A percentile compares a stretch with the other conserved stretches of the same genome.
These are phyloP conservation scores for Phycomyces nitens DNA, from an alignment of 192 early-diverging fungal genomes.

Conservation along the genomic window DNA sequence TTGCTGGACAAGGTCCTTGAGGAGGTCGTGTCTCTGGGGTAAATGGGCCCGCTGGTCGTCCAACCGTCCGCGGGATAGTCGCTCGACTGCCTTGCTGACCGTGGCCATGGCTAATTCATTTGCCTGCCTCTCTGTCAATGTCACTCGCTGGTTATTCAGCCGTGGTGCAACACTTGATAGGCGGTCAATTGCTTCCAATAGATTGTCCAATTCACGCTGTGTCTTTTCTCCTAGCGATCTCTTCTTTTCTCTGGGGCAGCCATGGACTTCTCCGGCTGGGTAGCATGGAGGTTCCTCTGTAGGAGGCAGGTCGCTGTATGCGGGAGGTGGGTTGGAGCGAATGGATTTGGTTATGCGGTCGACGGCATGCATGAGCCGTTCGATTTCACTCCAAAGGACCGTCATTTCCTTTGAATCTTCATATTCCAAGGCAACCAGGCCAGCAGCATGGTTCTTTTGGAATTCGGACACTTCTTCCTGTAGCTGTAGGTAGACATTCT, in stretches of 20 bases:
- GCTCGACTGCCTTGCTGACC: conserved; percentile 40
- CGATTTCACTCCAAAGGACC: conserved; percentile 39
- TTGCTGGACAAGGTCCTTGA: conserved; percentile 46
- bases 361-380: conserved; percentile 35
- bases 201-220: conserved; percentile 46
- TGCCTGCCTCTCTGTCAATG: conserved; percentile 42
- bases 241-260: not conserved
- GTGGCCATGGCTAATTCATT: conserved; percentile 40
- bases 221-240: conserved; percentile 39
- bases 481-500: conserved; percentile 20
- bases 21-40: conserved; percentile 32
- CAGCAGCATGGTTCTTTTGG: conserved; percentile 3
- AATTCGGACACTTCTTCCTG: conserved; percentile 27
- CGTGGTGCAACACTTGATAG: conserved; percentile 47
- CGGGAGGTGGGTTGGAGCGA: conserved; percentile 7
- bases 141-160: conserved; percentile 52
- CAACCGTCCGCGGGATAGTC: conserved; percentile 40
- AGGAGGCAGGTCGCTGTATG: not conserved
- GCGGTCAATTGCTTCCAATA: conserved; percentile 50
- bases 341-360: conserved; percentile 7
- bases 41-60: conserved; percentile 36
- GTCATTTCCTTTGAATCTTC: conserved; percentile 17
- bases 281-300: not conserved
- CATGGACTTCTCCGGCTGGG: not conserved
- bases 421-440: not conserved